Base-by-base conservation (phyloP, 108 stramenopile genomes). In the Chaetoceros tenuissimus region DNA sequence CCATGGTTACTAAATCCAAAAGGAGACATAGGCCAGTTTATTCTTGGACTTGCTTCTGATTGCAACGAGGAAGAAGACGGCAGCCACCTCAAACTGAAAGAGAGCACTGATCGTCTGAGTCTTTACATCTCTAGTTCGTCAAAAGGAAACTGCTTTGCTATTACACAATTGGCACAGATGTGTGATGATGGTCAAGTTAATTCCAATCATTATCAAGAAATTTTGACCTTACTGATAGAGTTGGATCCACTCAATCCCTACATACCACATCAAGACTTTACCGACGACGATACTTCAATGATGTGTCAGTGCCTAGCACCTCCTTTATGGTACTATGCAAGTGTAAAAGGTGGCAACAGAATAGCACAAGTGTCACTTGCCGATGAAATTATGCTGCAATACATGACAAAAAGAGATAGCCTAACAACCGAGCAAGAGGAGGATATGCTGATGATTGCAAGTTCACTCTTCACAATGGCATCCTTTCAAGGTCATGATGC, bases 11-110 rank as follows among this genome's bases (percentile, higher is more conserved):
- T 29, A 0, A 52, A 76, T 31, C 68, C 50, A 28, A 55, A n/a
- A 16, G 63, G 80, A 53, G 74, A 80, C 31, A 73, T 80, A 3
- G 64, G 67, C 17, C 67, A 86, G 63, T 86, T 86, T 55, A 79
- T 86, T n/a, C 57, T 80, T 3, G 85, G 71, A 19, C 75, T 79
- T 49, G 77, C 78, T 17, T 47, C 68, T 0, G 71, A 77, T 40
- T 69, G 71, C 53, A 28, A 18, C n/a, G 54, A 22, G 16, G 53
- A 45, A 22, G 48, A 22, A 20, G 31, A 53, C 24, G 51, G 57
- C 21, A 26, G 24, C 31, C 52, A 21, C 28, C 34, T 17, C 25
- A 45, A 26, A 18, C 21, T 26, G 0, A 63, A 51, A n/a, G 16
- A 23, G 25, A 27, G 53, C 13, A 46, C 29, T 5, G 63, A 63